Evolutionary conservation across 441 rosid species (phyloP), one percentile per base, ranked within the genome.

Genomic region (Melastoma candidum): DNA sequence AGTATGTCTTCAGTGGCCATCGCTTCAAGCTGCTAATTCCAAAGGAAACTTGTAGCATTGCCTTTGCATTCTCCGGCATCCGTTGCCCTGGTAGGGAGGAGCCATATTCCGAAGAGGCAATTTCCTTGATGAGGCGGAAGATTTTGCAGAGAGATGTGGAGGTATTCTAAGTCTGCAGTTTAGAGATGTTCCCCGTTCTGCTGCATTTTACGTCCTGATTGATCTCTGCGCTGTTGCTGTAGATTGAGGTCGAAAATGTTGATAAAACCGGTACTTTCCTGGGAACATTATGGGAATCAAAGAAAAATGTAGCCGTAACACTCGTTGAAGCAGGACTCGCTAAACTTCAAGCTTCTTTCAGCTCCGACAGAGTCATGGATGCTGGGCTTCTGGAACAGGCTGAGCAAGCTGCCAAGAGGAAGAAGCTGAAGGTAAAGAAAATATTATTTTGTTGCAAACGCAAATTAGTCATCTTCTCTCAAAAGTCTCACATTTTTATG

Each of bases 111-210:
- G 85, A 94, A 45, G 99, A 94, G 65, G 99, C 97, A 36, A 83
- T 90, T 74, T 83, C 94, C 56, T 50, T 90, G 6, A 87, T 94
- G 97, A 89, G 97, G 61, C 77, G 95, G 44, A 87, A 76, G 75
- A 87, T 94, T 66, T 80, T 94, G 94, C 97, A 94, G 79, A 83
- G 97, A 68, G 96, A 94, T 46, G 97, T 90, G 44, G 99, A 90
- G 94, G 99, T 93, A 69, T 48, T 60, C 29, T 32, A 26, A 47
- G 49, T 55, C 25, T 32, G 62, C 39, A 41, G 44, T 13, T 12
- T 48, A 45, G 43, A 27, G 22, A 17, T 26, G 58, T 68, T 47
- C 51, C 43, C 29, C 8, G 27, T 44, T 59, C 58, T 24, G 49
- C 62, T 60, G 39, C 48, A 54, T 50, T 53, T 52, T 59, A 6